Evolutionary conservation across 208 protist genomes (phyloP), one percentile per base, ranked within the genome.

Genomic region (Wallacemonas sp.): DNA sequence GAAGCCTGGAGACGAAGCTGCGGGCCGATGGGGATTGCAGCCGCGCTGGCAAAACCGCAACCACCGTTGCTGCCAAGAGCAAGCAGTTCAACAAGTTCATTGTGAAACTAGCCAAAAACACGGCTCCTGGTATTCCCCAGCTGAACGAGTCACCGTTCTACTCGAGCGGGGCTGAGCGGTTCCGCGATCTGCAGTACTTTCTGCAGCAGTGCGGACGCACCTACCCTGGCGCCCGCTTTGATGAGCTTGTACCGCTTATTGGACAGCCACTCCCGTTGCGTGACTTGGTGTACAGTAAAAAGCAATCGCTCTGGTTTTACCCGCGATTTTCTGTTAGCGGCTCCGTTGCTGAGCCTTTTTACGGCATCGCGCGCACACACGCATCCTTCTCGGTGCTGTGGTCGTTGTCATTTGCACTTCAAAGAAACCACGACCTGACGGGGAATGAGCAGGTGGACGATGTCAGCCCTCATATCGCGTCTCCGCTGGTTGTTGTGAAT

Each of bases 381-480:
- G 90, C 79, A 2, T 84, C 72, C 5, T 77, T 91, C 47, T 54
- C 19, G 31, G 79, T 96, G 34, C 79, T 77, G 34, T 96, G 90
- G 90, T 92, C 82, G 51, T 66, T 93, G 5, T 93, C 89, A 9
- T 58, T 82, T 2, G 62, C 78, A 12, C 28, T 95, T 21, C 89
- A 95, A 71, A 71, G 77, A 5, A 70, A 89, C 38, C 67, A 77
- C 31, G 28, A 82, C 6, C 42, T 93, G 8, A 15, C 24, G 8
- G 30, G 41, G 11, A 17, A 33, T 31, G 61, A 46, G 17, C 15
- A 15, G 9, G 77, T 91, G 9, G 75, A 38, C 31, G 72, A 74
- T 1, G 30, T 95, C 33, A 90, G 69, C 63, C 79, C 81, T 14
- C 89, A 95, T 66, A 39, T 95, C 5, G 89, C 89, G 0, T 90